A percentile compares a stretch with the other conserved stretches of the same genome.
These are phyloP conservation scores for Saccharomycopsis sp. DNA, from an alignment of 805 yeast genomes.

Conservation along the genomic window DNA sequence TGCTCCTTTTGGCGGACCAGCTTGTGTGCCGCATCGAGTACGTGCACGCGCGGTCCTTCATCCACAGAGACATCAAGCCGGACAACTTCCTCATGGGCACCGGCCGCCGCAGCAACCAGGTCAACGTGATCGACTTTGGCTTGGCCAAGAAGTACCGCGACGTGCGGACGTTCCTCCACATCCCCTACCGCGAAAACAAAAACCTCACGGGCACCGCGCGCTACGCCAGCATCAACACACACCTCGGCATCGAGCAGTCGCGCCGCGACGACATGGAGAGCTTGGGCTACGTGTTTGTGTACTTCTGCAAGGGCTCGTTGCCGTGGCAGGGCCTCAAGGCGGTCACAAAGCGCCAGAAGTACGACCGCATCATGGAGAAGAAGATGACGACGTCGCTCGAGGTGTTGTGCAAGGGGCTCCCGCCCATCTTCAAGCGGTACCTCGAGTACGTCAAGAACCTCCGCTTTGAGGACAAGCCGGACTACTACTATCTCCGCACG, in stretches of 20 bases:
- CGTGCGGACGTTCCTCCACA: slow-evolving; percentile 88
- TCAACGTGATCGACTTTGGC: slow-evolving; percentile 90
- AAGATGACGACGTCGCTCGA: slow-evolving; percentile 87
- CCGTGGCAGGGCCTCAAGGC: slow-evolving; percentile 99
- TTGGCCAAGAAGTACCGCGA: slow-evolving; percentile 91
- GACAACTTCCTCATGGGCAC: slow-evolving; percentile 81
- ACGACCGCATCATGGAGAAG: slow-evolving; percentile 92
- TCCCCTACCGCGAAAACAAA: slow-evolving; percentile 94
- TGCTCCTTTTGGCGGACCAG: slow-evolving; percentile 87
- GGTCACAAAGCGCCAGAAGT: slow-evolving; percentile 92
- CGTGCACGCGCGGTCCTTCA: slow-evolving; percentile 90
- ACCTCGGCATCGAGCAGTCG: slow-evolving; percentile 92
- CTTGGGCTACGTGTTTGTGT: slow-evolving; percentile 87
- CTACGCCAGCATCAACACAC: slow-evolving; percentile 92
- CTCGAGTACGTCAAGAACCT: slow-evolving; percentile 83
- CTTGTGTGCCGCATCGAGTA: slow-evolving; percentile 90
- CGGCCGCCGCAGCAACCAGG: slow-evolving; percentile 91
- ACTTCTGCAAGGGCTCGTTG: slow-evolving; percentile 89
- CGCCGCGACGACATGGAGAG: slow-evolving; percentile 96
- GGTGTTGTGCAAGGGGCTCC: slow-evolving; percentile 83
- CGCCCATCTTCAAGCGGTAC: slow-evolving; percentile 82
- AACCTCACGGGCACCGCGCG: slow-evolving; percentile 97
- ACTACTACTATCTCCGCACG: slow-evolving; percentile 81
- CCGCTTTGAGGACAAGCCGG: slow-evolving; percentile 95
- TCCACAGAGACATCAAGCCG: slow-evolving; percentile 76